Conservation (phyloP, 139 green algal species). For the Raphidocelis subcapitata region DNA sequence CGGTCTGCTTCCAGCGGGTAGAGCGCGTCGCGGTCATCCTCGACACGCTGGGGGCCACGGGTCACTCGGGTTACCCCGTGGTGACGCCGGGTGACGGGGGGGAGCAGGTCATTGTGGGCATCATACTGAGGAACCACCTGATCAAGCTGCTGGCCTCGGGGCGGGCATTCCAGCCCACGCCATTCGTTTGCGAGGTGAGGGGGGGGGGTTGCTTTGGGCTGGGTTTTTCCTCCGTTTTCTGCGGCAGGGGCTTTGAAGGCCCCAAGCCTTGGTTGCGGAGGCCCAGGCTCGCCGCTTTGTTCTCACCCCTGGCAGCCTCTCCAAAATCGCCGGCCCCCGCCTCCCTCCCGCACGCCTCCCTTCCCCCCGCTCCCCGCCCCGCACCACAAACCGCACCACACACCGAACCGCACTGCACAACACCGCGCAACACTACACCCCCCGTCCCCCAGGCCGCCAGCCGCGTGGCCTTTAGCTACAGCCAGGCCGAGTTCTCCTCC, state of each 20-base stretch:
- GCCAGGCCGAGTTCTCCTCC: conserved; percentile 46
- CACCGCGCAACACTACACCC: neutral
- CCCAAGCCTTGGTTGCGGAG: too few species aligned
- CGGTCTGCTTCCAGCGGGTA: conserved; percentile 50
- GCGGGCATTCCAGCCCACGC: conserved; percentile 36
- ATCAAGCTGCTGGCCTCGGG: conserved; percentile 48
- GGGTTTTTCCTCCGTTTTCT: neutral
- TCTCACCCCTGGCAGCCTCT: too few species aligned
- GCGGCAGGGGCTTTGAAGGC: too few species aligned
- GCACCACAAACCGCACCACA: neutral
- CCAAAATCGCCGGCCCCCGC: too few species aligned
- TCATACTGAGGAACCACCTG: conserved; percentile 61
- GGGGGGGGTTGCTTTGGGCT: neutral
- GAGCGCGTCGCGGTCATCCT: conserved; percentile 52
- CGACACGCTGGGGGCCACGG: conserved; percentile 35
- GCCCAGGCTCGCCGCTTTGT: neutral
- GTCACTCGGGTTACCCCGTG: conserved; percentile 73
- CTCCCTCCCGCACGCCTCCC: too few species aligned
- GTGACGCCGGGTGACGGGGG: conserved; percentile 28
- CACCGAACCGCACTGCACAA: neutral
- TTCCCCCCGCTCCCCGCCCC: neutral
- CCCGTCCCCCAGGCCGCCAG: conserved; percentile 12
- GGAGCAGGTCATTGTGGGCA: conserved; percentile 42
- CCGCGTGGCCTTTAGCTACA: neutral
- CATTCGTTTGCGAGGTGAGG: conserved; percentile 25